Base-by-base conservation (phyloP, 108 stramenopile genomes). In the Cyclotella sp. region DNA sequence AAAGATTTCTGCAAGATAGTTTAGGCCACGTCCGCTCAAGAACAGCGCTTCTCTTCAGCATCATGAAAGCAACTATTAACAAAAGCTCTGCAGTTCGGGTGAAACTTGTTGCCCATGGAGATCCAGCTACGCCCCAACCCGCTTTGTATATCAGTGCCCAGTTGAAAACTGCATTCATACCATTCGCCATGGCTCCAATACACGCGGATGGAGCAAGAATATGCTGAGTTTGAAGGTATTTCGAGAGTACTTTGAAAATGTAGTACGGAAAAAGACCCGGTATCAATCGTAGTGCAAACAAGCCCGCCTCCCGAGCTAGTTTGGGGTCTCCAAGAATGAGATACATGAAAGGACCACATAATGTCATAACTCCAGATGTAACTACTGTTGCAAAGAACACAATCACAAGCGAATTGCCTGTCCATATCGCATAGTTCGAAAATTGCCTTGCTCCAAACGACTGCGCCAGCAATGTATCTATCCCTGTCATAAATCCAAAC, bases 71-170 rank as follows among this genome's bases (percentile, higher is more conserved):
- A 73, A 19, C 57, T 16, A 84, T 72, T 54, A 75, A n/a, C 9
- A 75, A 0, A 1, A 84, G 55, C 42, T 84, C 83, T 16, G 70
- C 28, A 27, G 66, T 29, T 41, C 83, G 64, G 14, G 83, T 84
- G n/a, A 84, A 54, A 24, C 54, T 84, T 21, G 78, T 79, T 19
- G 83, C 83, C 83, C 83, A 84, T 22, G 83, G 78, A 44, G 83
- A 73, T 7, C 78, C 83, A 9, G 22, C 30, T 15, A 84, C 49
- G 14, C 83, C 83, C 78, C 72, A 67, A 0, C 55, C 83, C 7
- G 45, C 39, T n/a, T 63, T n/a, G 47, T 72, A 79, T 60, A 84
- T 84, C 51, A 84, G 41, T 27, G 55, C 9, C 78, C 78, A 84
- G 49, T 79, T 84, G 53, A 84, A 70, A 11, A 79, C 63, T 24